Base-by-base conservation (phyloP, 805 yeast genomes). In the Sungouiella thailandica region DNA sequence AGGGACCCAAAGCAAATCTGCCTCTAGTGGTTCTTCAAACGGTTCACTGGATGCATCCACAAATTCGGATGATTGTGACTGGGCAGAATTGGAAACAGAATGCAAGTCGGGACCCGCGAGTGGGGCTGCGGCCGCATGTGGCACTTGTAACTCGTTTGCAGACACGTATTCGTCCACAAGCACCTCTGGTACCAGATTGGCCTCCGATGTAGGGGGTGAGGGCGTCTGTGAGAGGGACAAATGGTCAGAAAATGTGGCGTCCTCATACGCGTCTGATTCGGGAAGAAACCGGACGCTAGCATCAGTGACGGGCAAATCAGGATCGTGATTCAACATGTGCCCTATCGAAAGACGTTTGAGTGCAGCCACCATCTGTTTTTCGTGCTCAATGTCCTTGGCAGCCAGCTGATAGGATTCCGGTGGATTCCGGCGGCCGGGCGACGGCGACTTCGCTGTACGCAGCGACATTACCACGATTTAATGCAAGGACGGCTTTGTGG, bases 1-100 rank as follows among this genome's bases (percentile, higher is more conserved):
- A 0, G 97, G 97, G 1, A 93, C 97, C 98, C 98, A 90, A 20
- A 84, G 60, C 37, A 74, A 63, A 31, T 72, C 72, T 12, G 73
- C 60, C 34, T 60, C 52, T 8, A 44, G 27, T 10, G 31, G 22
- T 23, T 44, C 24, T n/a, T 6, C 13, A n/a, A n/a, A n/a, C n/a
- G n/a, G n/a, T n/a, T n/a, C n/a, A n/a, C n/a, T n/a, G n/a, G n/a
- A n/a, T n/a, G n/a, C n/a, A n/a, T n/a, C n/a, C n/a, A n/a, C n/a
- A n/a, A n/a, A n/a, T n/a, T n/a, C n/a, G n/a, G n/a, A n/a, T n/a
- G n/a, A n/a, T n/a, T n/a, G n/a, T n/a, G n/a, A n/a, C n/a, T n/a
- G n/a, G 7, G 11, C 7, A 17, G 14, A 16, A 17, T 23, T 14
- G 9, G 20, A 17, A 7, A 4, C 17, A 17, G 16, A 11, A 4